Conservation (phyloP, 2,329 filamentous ascomycete genomes). For the Trichophyton rubrum region DNA sequence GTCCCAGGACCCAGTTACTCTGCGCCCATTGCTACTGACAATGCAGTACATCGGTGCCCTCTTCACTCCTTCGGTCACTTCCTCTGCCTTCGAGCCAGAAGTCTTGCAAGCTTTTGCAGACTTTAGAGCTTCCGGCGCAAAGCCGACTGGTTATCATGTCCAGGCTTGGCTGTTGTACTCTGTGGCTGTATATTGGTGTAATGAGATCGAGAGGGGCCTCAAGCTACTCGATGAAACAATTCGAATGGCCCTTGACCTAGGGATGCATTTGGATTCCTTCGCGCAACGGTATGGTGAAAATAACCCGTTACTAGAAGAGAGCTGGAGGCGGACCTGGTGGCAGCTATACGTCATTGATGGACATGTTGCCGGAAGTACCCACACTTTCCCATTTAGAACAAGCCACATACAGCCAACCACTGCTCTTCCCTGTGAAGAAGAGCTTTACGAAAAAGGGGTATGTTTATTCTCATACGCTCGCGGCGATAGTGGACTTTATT, state of each 20-base stretch:
- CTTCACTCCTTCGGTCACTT: slow-evolving; percentile 7
- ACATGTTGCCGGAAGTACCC: slow-evolving; percentile 55
- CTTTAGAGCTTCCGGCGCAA: background rate
- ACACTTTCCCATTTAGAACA: slow-evolving; percentile 16
- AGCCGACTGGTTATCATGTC: slow-evolving; percentile 12
- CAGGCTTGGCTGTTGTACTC: slow-evolving; percentile 21
- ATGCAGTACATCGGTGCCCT: slow-evolving; percentile 23
- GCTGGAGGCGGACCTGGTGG: slow-evolving; percentile 39
- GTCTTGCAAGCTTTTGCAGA: slow-evolving; percentile 2
- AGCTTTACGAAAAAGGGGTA: slow-evolving; percentile 20
- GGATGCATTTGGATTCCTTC: slow-evolving; percentile 13
- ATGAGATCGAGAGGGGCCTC: slow-evolving; percentile 8
- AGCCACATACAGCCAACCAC: slow-evolving; percentile 16
- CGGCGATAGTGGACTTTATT: background rate
- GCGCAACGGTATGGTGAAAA: slow-evolving; percentile 44
- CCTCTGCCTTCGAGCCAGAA: slow-evolving; percentile 2
- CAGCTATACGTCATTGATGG: slow-evolving; percentile 55
- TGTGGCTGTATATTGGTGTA: slow-evolving; percentile 9
- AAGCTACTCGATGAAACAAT: slow-evolving; percentile 9
- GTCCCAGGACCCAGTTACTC: slow-evolving; percentile 7
- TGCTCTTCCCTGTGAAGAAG: slow-evolving; percentile 25
- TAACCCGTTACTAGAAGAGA: slow-evolving; percentile 17
- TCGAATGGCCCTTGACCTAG: slow-evolving; percentile 16
- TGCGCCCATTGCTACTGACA: slow-evolving; percentile 17
- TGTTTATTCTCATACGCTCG: slow-evolving; percentile 6